Base-by-base conservation (phyloP, 352 stramenopile species). In the Ophiocytium majus region DNA sequence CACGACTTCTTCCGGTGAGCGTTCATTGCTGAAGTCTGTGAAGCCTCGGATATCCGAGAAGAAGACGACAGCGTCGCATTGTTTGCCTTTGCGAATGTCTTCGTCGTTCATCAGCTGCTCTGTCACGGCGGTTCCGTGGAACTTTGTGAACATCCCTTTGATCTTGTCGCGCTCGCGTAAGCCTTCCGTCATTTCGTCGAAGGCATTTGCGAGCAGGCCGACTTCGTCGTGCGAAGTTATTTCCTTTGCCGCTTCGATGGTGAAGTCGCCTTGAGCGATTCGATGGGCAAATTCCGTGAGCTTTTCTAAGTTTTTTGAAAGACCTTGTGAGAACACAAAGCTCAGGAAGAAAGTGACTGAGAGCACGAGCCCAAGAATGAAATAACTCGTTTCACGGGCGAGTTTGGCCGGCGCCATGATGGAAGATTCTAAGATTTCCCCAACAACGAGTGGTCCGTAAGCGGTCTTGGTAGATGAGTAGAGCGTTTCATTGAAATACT, bases 241-340 rank as follows among this genome's bases (percentile, higher is more conserved):
- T 28, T 71, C 57, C 23, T 23, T 23, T 23, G 57, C 23, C 23
- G 28, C 57, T 23, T 71, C 57, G 19, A 71, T 28, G 28, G 28
- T 23, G 28, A 71, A 71, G 57, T 71, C 57, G 28, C 57, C 57
- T 23, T 71, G 19, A 23, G 57, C 57, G 57, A 71, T 71, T 28
- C 57, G 57, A 28, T 71, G 57, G 28, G 57, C 57, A 28, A 71
- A 71, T 71, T 71, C 57, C 23, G 57, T 71, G 57, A 71, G 57
- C 57, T 71, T 71, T 71, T 71, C 57, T 23, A 71, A 23, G 28
- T 71, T 71, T 71, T 71, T 71, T 71, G 57, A 71, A 71, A 71
- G 23, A 23, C 19, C 28, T 23, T 71, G 57, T 23, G 57, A 71
- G 28, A 71, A 71, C 57, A 71, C 57, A 23, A 71, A 23, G 28